Evolutionary conservation across 108 stramenopile genomes (phyloP).

Genomic region (Mediolabrus comicus): DNA sequence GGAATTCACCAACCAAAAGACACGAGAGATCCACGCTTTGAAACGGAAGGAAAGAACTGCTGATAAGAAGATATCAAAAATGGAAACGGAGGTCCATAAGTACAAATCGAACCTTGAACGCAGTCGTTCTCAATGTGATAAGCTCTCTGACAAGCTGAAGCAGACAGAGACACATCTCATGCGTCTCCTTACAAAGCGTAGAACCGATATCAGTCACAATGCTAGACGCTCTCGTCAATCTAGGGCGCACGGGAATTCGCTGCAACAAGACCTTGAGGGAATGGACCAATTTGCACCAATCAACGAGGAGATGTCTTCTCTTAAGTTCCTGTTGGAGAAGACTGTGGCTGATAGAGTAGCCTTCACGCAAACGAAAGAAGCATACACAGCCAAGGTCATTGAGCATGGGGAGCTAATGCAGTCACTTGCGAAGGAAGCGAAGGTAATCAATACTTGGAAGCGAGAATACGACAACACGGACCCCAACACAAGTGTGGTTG

Average conservation of each 20-base stretch:
- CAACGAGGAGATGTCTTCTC: conserved; percentile 59
- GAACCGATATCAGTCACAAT: conserved; percentile 40
- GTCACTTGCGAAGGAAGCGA: conserved; percentile 57
- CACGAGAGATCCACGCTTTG: conserved; percentile 70
- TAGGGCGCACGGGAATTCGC: background rate
- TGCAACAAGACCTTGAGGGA: conserved; percentile 6
- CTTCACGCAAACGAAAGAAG: conserved; percentile 25
- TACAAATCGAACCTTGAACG: conserved; percentile 71
- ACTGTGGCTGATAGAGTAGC: conserved; percentile 69
- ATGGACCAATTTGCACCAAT: conserved; percentile 32
- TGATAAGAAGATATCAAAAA: conserved; percentile 61
- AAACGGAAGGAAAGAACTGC: conserved; percentile 66
- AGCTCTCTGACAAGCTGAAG: conserved; percentile 77
- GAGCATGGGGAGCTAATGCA: conserved; percentile 77
- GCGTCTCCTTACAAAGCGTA: conserved; percentile 69
- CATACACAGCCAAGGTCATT: conserved; percentile 62
- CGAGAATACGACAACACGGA: conserved; percentile 10
- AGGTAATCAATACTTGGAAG: conserved; percentile 38
- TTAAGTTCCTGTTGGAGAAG: conserved; percentile 66
- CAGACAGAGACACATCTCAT: conserved; percentile 80
- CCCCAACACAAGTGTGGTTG: conserved; percentile 4
- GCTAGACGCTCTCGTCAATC: conserved; percentile 7
- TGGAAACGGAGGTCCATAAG: conserved; percentile 68
- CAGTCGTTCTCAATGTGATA: conserved; percentile 57
- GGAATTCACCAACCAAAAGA: conserved; percentile 71